These are phyloP conservation scores for Coemansia sp. DNA, from an alignment of 192 early-diverging fungal genomes.

Conservation along the genomic window DNA sequence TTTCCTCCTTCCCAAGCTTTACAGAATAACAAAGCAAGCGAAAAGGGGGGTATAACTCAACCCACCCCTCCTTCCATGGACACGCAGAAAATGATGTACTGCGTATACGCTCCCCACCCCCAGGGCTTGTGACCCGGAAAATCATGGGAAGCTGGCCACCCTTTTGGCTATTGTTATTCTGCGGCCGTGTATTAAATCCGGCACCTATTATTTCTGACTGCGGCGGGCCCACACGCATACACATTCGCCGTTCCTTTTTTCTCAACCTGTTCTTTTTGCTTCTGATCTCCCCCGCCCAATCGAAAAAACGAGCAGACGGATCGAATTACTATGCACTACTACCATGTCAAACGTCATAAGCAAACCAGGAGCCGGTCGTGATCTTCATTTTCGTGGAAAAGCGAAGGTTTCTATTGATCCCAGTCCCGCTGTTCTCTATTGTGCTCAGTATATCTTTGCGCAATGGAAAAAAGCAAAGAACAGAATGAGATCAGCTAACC, in stretches of 20 bases:
- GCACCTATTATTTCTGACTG: conserved; percentile 2
- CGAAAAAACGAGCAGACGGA: not conserved
- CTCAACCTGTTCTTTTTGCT: not conserved
- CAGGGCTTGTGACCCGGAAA: conserved; percentile 5
- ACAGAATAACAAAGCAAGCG: not conserved
- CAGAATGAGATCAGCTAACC: not conserved
- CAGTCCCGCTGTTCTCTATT: too few species aligned
- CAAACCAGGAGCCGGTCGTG: not conserved
- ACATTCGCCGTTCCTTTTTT: too few species aligned
- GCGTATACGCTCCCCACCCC: not conserved
- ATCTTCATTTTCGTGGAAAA: not conserved
- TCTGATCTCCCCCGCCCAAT: conserved; percentile 3
- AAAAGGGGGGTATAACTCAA: conserved; percentile 1
- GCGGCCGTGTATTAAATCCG: too few species aligned
- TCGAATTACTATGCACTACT: too few species aligned
- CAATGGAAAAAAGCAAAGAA: not conserved
- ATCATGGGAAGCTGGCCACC: not conserved
- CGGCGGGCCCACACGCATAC: too few species aligned
- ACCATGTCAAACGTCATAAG: too few species aligned
- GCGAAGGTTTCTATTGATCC: not conserved
- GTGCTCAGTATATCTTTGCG: not conserved
- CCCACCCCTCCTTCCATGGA: not conserved
- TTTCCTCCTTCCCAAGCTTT: conserved; percentile 2
- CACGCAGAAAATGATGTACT: not conserved
- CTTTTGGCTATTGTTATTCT: conserved; percentile 1